Base-by-base conservation (phyloP, 257 asterid genomes). In the Plantago elongata region DNA sequence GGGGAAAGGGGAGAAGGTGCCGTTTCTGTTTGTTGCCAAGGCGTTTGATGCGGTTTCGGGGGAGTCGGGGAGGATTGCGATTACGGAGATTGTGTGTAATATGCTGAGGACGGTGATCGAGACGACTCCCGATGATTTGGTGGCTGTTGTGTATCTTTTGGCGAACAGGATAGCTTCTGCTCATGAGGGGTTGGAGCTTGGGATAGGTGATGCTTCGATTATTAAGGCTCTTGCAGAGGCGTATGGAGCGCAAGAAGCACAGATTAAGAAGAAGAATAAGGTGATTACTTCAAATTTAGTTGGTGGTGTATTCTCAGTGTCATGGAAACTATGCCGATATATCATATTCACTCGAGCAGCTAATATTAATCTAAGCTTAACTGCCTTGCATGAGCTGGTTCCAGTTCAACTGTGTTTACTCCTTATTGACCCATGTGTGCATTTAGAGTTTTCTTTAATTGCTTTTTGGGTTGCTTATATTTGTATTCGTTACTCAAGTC, bases 131-230 rank as follows among this genome's bases (percentile, higher is more conserved):
- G 91, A 82, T 66, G 99, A 89, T 72, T 74, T 89, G 71, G 66
- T 89, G 72, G 66, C 85, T 0, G 89, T 87, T 60, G 91, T 93
- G 37, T 89, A 93, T 77, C 88, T 93, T 61, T 68, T 78, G 70
- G 90, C 83, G 1, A 87, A 83, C 67, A 81, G 80, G 77, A 82
- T 89, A 66, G 95, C 94, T 11, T 71, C 97, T 9, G 95, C 91
- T 4, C 97, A 89, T 27, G 96, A 93, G 60, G 97, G 97, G 34
- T 61, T 89, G 81, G 95, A 93, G 81, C 97, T 93, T 43, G 99
- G 99, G 29, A 75, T 93, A 63, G 97, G 99, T 45, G 97, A 87
- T 57, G 78, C 88, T 69, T 83, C 90, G 7, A 82, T 89, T 63
- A 78, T 85, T 64, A 87, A 87, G 78, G 96, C 95, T 13, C 95